Conservation (phyloP, 805 yeast species). For the Saccharomycopsis sp. region DNA sequence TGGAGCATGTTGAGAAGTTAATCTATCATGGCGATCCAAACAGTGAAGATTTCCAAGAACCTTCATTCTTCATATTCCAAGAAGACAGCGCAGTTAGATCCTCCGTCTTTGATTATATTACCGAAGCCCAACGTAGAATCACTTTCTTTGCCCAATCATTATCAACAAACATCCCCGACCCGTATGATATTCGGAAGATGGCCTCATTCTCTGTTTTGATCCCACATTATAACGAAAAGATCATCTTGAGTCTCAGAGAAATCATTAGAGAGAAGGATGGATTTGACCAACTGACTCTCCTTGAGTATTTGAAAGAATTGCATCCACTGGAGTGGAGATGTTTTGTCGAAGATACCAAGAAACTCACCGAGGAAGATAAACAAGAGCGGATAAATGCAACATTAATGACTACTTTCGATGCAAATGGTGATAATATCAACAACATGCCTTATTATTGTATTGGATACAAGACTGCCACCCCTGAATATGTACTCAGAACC, state of each 20-base stretch:
- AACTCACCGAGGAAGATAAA: slow-evolving; percentile 46
- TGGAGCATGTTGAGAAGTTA: slow-evolving; percentile 64
- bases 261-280: slow-evolving; percentile 69
- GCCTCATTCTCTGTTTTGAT: slow-evolving; percentile 78
- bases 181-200: slow-evolving; percentile 58
- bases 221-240: slow-evolving; percentile 85
- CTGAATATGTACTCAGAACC: slow-evolving; percentile 54
- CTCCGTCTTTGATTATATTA: slow-evolving; percentile 49
- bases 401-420: slow-evolving; percentile 33
- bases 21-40: slow-evolving; percentile 45
- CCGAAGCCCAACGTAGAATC: slow-evolving; percentile 78
- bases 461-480: slow-evolving; percentile 57
- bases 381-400: slow-evolving; percentile 8
- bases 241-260: slow-evolving; percentile 67
- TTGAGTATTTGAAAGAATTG: slow-evolving; percentile 63
- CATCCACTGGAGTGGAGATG: slow-evolving; percentile 64
- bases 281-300: slow-evolving; percentile 51
- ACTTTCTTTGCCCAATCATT: slow-evolving; percentile 88
- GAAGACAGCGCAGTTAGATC: slow-evolving; percentile 66
- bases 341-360: slow-evolving; percentile 61
- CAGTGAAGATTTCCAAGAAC: slow-evolving; percentile 51
- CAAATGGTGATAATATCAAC: slow-evolving; percentile 34
- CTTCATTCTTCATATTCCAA: slow-evolving; percentile 72
- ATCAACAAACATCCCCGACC: slow-evolving; percentile 78
- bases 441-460: slow-evolving; percentile 57